Base-by-base conservation (phyloP, 768 basidiomycete species). In the Chalciporus piperatus region DNA sequence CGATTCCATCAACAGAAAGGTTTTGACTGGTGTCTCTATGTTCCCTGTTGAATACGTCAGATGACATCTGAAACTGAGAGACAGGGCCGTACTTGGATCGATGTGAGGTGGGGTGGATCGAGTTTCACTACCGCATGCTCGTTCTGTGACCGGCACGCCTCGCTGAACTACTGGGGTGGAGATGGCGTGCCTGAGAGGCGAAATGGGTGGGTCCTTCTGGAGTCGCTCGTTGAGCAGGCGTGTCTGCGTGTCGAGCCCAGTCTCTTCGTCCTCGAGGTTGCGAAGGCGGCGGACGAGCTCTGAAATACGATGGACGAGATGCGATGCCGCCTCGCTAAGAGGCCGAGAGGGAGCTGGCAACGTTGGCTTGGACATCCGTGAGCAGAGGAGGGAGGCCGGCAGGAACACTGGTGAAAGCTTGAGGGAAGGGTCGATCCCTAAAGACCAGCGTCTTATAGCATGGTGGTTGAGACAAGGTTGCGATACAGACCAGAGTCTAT, bases 221-320 rank as follows among this genome's bases (percentile, higher is more conserved):
- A 45, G 46, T 13, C 46, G 54, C 13, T n/a, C 45, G 19, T 49
- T 10, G 9, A 65, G 53, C n/a, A 44, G 53, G 23, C 44, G 51
- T 32, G 53, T 59, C 19, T 44, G 59, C 14, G 50, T 42, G 4
- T 64, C 50, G 25, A 65, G 65, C 30, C 25, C 40, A 12, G 46
- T 48, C 35, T 65, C 64, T 45, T 65, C 64, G 5, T 32, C 41
- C 38, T 65, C 52, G 40, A 66, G 61, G 20, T 61, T 37, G 44
- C 38, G 62, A 20, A 61, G 59, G 37, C 48, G 59, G 12, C 37
- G 49, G 51, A 66, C 39, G 41, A 65, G 56, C 27, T 50, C 44
- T 20, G 62, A 50, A 23, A 65, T 52, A 16, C 45, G 57, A 48
- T 13, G 41, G 39, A 57, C 37, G 20, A 65, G 38, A 9, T 13